Evolutionary conservation across 306 rosid species (phyloP), one percentile per base, ranked within the genome.

Genomic region (Sicyos edulis): DNA sequence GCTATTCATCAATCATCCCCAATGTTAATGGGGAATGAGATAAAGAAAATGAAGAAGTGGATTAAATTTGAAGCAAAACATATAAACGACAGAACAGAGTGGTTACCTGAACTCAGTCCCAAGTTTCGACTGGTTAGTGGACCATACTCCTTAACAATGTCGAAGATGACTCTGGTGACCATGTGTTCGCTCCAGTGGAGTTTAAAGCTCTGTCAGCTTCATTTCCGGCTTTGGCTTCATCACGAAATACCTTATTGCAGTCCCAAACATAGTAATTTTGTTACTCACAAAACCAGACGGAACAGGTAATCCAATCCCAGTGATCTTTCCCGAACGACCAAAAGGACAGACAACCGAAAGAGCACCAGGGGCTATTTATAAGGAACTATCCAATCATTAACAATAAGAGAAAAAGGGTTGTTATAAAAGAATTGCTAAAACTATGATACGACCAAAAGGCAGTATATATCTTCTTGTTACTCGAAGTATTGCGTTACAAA

Each of bases 61-160:
- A 37, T 0, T 37, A 65, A 52, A 5, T 8, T 26, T 70, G 49
- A 32, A 26, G 59, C 8, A 50, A 19, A 14, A 32, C 58, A 17
- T 44, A 58, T 0, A 34, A 24, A 32, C 37, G 52, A 71, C 8
- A 54, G 8, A 45, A 34, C 3, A 17, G 34, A 34, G 20, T 45
- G 19, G 37, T 20, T 79, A 91, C 96, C 92, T 91, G 75, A 71
- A 83, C 88, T 50, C 78, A 96, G 52, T 88, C 90, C 96, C 98
- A 92, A 32, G 96, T 85, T 72, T 92, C 80, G 7, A 82, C 60
- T 71, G 44, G 93, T 92, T 79, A 90, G 85, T 32, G 98, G 96
- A 77, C 98, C 96, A 21, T 92, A 90, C 72, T 90, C 96, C 87
- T 79, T 88, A 6, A 90, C 86, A 10, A 92, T 74, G 73, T 90